Evolutionary conservation across 2,329 filamentous ascomycete genomes (phyloP).

Genomic region (Ceratocystis cubensis): DNA sequence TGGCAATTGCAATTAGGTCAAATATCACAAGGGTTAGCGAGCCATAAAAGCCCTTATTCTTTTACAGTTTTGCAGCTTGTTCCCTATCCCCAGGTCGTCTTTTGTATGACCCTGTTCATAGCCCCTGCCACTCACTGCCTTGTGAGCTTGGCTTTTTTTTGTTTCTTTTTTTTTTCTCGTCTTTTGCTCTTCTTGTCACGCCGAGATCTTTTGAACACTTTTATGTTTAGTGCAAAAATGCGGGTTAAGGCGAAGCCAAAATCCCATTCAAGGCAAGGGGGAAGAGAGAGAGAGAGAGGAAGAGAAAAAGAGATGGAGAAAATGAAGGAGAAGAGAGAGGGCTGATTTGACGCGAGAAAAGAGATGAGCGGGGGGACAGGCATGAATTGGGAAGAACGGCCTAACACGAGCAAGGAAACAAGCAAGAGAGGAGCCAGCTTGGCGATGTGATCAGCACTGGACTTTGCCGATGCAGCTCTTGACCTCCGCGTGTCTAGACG

Average conservation of each 20-base stretch:
- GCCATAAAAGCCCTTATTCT: not conserved
- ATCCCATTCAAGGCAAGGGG: conserved; percentile 1
- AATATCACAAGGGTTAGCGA: not conserved
- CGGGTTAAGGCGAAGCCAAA: conserved; percentile 9
- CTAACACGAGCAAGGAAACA: not conserved
- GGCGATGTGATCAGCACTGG: not conserved
- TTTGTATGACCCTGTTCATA: not conserved
- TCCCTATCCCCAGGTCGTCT: not conserved
- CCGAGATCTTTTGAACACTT: not conserved
- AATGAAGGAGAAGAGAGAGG: not conserved
- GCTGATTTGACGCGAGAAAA: not conserved
- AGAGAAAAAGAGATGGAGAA: not conserved
- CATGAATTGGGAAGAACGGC: not conserved
- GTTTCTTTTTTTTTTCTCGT: not conserved
- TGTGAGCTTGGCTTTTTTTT: not conserved
- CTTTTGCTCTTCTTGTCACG: not conserved
- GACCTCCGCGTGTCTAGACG: not conserved
- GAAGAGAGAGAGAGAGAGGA: not conserved
- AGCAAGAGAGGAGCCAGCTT: not conserved
- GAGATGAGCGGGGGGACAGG: not conserved
- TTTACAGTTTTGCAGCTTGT: not conserved
- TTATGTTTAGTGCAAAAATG: not conserved
- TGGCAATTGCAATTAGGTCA: not conserved
- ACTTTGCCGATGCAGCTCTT: not conserved
- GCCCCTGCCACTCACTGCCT: not conserved